phyloP scores from a whole-genome alignment of 768 basidiomycete species.

The Termitomyces sp. region DNA sequence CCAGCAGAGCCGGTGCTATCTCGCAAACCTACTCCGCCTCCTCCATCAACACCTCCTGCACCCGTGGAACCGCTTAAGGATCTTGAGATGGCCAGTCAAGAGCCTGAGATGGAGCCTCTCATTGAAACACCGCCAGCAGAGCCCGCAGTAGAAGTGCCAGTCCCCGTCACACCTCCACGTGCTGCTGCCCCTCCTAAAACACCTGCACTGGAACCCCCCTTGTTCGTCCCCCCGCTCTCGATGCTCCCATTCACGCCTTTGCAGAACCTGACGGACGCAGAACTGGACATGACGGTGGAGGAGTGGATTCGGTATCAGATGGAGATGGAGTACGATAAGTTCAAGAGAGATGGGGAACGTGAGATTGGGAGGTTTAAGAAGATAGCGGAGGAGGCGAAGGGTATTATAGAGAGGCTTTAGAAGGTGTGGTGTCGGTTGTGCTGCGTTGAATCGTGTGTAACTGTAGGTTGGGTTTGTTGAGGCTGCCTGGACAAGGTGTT shows the following conservation, averaged over 20 bases:
- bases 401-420: slow-evolving; percentile 30
- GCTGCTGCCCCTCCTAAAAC: slow-evolving; percentile 5
- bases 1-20: neutral
- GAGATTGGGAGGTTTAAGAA: slow-evolving; percentile 36
- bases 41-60: neutral
- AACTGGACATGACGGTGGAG: slow-evolving; percentile 76
- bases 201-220: slow-evolving; percentile 1
- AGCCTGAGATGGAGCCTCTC: slow-evolving; percentile 3
- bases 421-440: neutral
- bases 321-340: slow-evolving; percentile 55
- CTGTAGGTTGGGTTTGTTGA: neutral
- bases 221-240: slow-evolving; percentile 34
- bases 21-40: neutral
- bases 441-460: neutral
- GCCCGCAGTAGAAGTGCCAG: neutral
- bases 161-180: slow-evolving; percentile 10
- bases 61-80: slow-evolving; percentile 13
- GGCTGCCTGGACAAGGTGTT: neutral
- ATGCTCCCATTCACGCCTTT: slow-evolving; percentile 40
- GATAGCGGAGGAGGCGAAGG: slow-evolving; percentile 35
- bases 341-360: slow-evolving; percentile 39
- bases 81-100: slow-evolving; percentile 23
- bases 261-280: slow-evolving; percentile 51
- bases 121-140: neutral
- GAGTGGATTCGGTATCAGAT: slow-evolving; percentile 81